A percentile compares a stretch with the other conserved stretches of the same genome.
Conservation (phyloP, 2,329 filamentous ascomycete species). For the Talaromyces sp. region DNA sequence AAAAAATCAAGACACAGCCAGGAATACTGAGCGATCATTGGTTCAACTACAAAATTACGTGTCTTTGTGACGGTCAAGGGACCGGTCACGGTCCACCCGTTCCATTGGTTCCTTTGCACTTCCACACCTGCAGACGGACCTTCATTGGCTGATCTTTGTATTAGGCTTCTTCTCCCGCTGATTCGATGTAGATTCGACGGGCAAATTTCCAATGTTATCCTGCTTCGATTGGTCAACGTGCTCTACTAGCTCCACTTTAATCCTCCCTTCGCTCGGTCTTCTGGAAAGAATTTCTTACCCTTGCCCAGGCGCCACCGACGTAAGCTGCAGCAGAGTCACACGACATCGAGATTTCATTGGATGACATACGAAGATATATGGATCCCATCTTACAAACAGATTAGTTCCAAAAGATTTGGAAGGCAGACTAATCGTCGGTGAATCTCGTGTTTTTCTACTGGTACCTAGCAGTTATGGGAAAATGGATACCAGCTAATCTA, state of each 20-base stretch:
- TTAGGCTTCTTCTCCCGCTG: conserved; percentile 12
- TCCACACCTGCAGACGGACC: not conserved
- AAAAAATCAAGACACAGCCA: not conserved
- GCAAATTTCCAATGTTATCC: not conserved
- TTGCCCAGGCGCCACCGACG: conserved; percentile 13
- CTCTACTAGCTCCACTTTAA: not conserved
- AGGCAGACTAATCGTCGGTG: conserved; percentile 1
- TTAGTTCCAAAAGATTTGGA: not conserved
- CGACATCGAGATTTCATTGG: not conserved
- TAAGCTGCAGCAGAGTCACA: not conserved
- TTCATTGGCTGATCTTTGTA: not conserved
- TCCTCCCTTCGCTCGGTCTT: conserved; percentile 11
- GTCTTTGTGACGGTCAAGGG: not conserved
- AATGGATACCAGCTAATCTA: not conserved
- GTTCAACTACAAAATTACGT: not conserved
- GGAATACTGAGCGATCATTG: not conserved
- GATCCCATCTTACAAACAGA: not conserved
- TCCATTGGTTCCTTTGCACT: not conserved
- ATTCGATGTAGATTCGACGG: conserved; percentile 7
- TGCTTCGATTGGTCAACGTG: not conserved
- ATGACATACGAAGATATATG: not conserved
- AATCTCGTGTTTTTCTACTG: not conserved
- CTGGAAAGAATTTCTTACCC: conserved; percentile 7
- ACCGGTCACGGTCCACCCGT: conserved; percentile 7
- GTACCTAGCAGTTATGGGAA: not conserved